Evolutionary conservation across 2,329 filamentous ascomycete genomes (phyloP).

Genomic region (Colletotrichum australisinense): DNA sequence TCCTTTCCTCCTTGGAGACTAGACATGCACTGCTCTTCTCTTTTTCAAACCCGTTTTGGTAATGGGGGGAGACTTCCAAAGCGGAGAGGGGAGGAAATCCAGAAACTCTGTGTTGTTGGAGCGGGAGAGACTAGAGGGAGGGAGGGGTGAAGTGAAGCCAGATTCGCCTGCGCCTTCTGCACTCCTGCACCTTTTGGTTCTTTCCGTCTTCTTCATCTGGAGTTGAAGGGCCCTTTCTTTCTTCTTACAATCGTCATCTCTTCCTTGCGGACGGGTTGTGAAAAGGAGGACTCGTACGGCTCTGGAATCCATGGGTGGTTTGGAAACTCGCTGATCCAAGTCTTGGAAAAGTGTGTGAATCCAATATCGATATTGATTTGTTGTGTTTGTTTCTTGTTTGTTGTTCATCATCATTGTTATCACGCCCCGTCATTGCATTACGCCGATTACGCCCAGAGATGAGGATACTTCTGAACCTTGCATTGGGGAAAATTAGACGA

Average conservation of each 20-base stretch:
- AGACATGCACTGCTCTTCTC: too few relatives aligned
- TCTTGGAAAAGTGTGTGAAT: too few relatives aligned
- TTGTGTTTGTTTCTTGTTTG: not conserved
- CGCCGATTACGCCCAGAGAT: slow-evolving; percentile 3
- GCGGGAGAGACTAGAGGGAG: not conserved
- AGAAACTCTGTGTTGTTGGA: not conserved
- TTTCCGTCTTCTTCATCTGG: not conserved
- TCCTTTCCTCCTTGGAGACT: not conserved
- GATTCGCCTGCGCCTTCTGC: slow-evolving; percentile 25
- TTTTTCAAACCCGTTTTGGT: not conserved
- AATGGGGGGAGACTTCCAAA: slow-evolving; percentile 10
- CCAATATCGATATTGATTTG: not conserved
- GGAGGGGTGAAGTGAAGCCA: slow-evolving; percentile 20
- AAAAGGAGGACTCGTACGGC: not conserved
- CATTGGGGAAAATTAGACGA: not conserved
- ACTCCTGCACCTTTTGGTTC: not conserved
- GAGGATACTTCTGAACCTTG: not conserved
- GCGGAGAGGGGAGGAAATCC: not conserved
- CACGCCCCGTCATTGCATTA: not conserved
- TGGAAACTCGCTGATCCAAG: too few relatives aligned
- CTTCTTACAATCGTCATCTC: slow-evolving; percentile 14
- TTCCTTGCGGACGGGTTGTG: not conserved
- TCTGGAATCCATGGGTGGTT: too few relatives aligned
- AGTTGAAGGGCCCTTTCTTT: not conserved
- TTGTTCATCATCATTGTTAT: not conserved